Conservation (phyloP, 1,284 basidiomycete species). For the Ceratobasidium sp. region DNA sequence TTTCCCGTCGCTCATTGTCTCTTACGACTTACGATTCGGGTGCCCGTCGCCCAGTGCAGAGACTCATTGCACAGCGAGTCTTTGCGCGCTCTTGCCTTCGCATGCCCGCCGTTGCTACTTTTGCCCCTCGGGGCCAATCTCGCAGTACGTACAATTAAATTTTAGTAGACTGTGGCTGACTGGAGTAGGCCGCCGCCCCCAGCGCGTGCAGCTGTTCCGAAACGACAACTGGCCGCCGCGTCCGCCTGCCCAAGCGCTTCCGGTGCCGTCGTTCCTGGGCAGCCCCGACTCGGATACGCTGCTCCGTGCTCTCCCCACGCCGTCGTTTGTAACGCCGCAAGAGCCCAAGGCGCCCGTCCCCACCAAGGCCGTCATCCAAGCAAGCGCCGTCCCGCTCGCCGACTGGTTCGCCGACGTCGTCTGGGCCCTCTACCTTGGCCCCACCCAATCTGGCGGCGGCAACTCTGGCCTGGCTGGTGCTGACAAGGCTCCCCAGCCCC, state of each 20-base stretch:
- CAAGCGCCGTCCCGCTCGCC: slow-evolving; percentile 39
- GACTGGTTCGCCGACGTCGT: slow-evolving; percentile 40
- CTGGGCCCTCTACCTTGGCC: slow-evolving; percentile 37
- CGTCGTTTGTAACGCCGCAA: slow-evolving; percentile 18
- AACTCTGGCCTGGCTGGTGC: slow-evolving; percentile 27
- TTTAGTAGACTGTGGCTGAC: not conserved
- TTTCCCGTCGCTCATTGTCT: slow-evolving; percentile 13
- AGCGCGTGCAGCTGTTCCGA: slow-evolving; percentile 26
- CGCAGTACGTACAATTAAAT: not conserved
- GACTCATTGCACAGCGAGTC: slow-evolving; percentile 36
- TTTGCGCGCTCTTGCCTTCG: not conserved
- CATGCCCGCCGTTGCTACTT: slow-evolving; percentile 21
- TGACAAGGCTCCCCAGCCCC: slow-evolving; percentile 28
- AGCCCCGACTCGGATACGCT: slow-evolving; percentile 4
- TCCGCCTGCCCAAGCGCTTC: slow-evolving; percentile 15
- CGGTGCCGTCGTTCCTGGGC: slow-evolving; percentile 22
- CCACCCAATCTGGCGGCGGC: slow-evolving; percentile 13
- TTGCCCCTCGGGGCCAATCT: slow-evolving; percentile 12
- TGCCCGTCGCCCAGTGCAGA: slow-evolving; percentile 9
- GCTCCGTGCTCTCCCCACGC: slow-evolving; percentile 17
- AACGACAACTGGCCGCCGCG: slow-evolving; percentile 36
- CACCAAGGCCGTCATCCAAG: slow-evolving; percentile 38
- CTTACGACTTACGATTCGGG: slow-evolving; percentile 7
- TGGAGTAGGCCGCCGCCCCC: slow-evolving; percentile 25
- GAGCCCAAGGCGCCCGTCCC: slow-evolving; percentile 23